Evolutionary conservation across 331 rosid species (phyloP).

Genomic region (Pyrus hybrid): DNA sequence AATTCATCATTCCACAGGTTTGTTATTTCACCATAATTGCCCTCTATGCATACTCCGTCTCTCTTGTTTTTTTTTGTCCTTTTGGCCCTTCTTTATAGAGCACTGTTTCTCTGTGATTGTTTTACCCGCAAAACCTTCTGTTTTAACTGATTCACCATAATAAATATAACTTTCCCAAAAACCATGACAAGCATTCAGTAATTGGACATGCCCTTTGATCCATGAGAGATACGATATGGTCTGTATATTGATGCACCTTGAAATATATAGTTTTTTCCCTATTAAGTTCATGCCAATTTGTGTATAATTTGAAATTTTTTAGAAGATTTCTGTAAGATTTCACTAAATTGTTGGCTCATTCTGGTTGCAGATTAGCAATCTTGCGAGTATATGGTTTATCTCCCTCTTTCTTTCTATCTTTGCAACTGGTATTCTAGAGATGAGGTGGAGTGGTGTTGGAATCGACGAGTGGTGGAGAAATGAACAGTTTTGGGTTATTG

Average conservation of each 20-base stretch:
- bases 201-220: too few species aligned
- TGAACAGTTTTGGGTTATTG: conserved; percentile 35
- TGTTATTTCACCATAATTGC: conserved; percentile 11
- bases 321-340: background rate
- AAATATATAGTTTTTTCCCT: background rate
- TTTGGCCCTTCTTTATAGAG: background rate
- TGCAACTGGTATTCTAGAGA: conserved; percentile 94
- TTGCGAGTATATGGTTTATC: conserved; percentile 96
- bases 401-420: conserved; percentile 95
- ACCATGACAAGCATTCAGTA: background rate
- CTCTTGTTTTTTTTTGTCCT: too few species aligned
- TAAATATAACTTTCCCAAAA: background rate
- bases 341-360: background rate
- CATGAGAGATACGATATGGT: too few species aligned
- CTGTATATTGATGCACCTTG: background rate
- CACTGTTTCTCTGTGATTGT: background rate
- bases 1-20: conserved; percentile 98
- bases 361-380: conserved; percentile 81
- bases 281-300: background rate
- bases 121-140: background rate
- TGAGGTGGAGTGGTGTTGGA: conserved; percentile 99
- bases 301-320: background rate
- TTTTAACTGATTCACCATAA: background rate
- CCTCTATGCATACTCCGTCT: background rate
- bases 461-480: conserved; percentile 99